Percentiles rank a stretch among this genome's conserved stretches.
Evolutionary conservation across 345 rosid species (phyloP).

Genomic region (Aethionema arabicum): DNA sequence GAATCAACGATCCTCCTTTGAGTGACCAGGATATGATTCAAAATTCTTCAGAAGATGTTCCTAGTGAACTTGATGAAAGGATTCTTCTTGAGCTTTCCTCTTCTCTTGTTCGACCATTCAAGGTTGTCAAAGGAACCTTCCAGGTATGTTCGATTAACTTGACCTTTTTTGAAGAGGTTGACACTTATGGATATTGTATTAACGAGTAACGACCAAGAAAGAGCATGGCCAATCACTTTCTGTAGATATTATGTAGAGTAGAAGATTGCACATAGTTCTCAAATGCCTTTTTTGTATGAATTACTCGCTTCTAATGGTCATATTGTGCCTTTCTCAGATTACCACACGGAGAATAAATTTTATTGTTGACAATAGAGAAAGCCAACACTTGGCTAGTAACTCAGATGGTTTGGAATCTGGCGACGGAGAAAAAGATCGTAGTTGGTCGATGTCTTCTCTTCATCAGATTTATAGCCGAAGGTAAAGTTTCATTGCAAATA

Average conservation of each 20-base stretch:
- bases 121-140: conserved; percentile 80
- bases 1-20: conserved; percentile 48
- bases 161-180: conserved; percentile 3
- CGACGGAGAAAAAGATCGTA: conserved; percentile 65
- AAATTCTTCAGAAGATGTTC: conserved; percentile 52
- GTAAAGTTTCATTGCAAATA: conserved; percentile 36
- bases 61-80: conserved; percentile 74
- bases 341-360: conserved; percentile 87
- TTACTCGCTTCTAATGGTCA: conserved; percentile 8
- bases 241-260: not conserved
- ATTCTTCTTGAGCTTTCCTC: conserved; percentile 85
- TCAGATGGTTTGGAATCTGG: conserved; percentile 40
- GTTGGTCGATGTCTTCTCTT: conserved; percentile 83
- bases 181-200: not conserved
- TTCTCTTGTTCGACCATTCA: conserved; percentile 81
- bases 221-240: not conserved
- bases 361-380: conserved; percentile 55
- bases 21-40: conserved; percentile 51
- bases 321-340: conserved; percentile 49
- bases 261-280: not conserved
- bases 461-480: conserved; percentile 90
- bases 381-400: conserved; percentile 38
- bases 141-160: conserved; percentile 53
- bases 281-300: not conserved
- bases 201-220: conserved; percentile 5